These are phyloP conservation scores for Aplosporella prunicola DNA, from an alignment of 2,329 filamentous ascomycete species.

Conservation along the genomic window DNA sequence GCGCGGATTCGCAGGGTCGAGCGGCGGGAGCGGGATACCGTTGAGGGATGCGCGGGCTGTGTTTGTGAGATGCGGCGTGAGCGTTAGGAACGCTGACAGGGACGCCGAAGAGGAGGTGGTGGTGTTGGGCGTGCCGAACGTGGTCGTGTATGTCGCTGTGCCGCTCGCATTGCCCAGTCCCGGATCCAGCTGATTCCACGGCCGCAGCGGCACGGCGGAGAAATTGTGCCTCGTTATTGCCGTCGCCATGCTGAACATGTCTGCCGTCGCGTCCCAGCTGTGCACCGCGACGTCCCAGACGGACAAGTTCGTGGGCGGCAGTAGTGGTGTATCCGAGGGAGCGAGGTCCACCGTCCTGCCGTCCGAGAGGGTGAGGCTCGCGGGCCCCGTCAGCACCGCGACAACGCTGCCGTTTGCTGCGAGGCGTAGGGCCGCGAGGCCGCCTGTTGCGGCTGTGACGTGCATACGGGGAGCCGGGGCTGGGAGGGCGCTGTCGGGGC, in stretches of 20 bases:
- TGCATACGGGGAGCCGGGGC: not conserved
- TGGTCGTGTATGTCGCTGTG: slow-evolving; percentile 26
- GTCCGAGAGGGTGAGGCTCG: slow-evolving; percentile 11
- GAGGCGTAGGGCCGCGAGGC: slow-evolving; percentile 3
- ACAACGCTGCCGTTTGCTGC: not conserved
- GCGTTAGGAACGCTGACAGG: slow-evolving; percentile 16
- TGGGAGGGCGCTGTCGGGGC: not conserved
- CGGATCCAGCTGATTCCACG: slow-evolving; percentile 27
- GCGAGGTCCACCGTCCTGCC: slow-evolving; percentile 12
- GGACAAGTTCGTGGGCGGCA: slow-evolving; percentile 17
- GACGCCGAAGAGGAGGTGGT: slow-evolving; percentile 8
- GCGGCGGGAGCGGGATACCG: slow-evolving; percentile 18
- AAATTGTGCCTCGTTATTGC: slow-evolving; percentile 21
- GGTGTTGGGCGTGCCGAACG: slow-evolving; percentile 19
- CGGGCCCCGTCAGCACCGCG: slow-evolving; percentile 11
- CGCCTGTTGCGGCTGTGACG: slow-evolving; percentile 3
- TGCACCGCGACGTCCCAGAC: slow-evolving; percentile 31
- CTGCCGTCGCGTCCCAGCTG: slow-evolving; percentile 29
- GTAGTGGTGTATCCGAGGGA: slow-evolving; percentile 13
- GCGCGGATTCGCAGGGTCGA: slow-evolving; percentile 24
- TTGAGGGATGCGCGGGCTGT: slow-evolving; percentile 23
- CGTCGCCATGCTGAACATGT: slow-evolving; percentile 26
- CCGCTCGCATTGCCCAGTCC: slow-evolving; percentile 24
- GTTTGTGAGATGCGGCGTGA: slow-evolving; percentile 22
- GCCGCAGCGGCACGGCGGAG: slow-evolving; percentile 16